These are phyloP conservation scores for Aspergillus bertholletiae DNA, from an alignment of 495 filamentous ascomycete genomes.

Conservation along the genomic window DNA sequence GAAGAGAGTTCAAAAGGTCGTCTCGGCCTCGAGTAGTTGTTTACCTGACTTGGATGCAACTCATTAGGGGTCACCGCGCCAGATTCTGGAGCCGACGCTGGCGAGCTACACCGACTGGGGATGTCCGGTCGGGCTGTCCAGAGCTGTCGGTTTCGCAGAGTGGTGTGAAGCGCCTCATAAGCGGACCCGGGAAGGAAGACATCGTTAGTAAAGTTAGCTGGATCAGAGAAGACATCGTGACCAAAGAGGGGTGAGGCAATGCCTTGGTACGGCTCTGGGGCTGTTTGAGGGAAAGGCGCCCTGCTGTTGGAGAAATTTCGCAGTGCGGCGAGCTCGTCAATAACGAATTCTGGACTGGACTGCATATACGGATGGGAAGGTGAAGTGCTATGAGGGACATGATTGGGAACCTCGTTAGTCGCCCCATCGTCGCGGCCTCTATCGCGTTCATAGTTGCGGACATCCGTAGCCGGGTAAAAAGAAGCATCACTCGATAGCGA, in stretches of 20 bases:
- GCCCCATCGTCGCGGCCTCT: background rate
- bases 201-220: slow-evolving; percentile 23
- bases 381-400: background rate
- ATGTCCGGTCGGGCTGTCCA: slow-evolving; percentile 30
- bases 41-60: background rate
- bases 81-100: slow-evolving; percentile 8
- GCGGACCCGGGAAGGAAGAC: slow-evolving; percentile 33
- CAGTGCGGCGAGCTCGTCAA: slow-evolving; percentile 22
- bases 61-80: background rate
- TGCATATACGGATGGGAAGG: slow-evolving; percentile 20
- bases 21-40: slow-evolving; percentile 6
- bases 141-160: slow-evolving; percentile 31
- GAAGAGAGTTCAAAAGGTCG: slow-evolving; percentile 23
- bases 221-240: slow-evolving; percentile 25
- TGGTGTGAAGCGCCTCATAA: slow-evolving; percentile 32
- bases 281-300: slow-evolving; percentile 7
- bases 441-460: background rate
- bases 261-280: slow-evolving; percentile 16
- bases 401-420: background rate
- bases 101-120: slow-evolving; percentile 20
- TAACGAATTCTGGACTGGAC: slow-evolving; percentile 27
- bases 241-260: slow-evolving; percentile 23
- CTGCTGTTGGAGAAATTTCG: slow-evolving; percentile 10
- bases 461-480: background rate
- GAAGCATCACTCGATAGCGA: slow-evolving; percentile 14